phyloP scores from a whole-genome alignment of 1,139 yeast species.

The Scheffersomyces stambukii region DNA sequence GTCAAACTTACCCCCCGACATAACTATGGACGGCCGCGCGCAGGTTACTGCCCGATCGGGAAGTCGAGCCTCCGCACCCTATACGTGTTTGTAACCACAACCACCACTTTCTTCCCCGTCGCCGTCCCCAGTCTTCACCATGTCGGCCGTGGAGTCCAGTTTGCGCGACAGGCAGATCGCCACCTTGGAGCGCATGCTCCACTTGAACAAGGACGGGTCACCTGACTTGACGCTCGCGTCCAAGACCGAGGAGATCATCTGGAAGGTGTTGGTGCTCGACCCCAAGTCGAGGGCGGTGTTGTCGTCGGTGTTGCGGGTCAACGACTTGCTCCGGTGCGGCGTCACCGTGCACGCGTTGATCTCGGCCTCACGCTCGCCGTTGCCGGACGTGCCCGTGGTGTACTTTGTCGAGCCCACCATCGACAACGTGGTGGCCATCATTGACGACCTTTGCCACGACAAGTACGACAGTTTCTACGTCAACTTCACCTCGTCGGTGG shows the following conservation, averaged over 20 bases:
- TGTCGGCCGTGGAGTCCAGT: slow-evolving; percentile 17
- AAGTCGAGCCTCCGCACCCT: too few species aligned
- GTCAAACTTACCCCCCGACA: too few species aligned
- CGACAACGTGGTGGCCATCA: slow-evolving; percentile 64
- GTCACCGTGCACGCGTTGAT: slow-evolving; percentile 84
- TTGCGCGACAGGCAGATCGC: slow-evolving; percentile 34
- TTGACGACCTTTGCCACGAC: slow-evolving; percentile 68
- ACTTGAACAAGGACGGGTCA: slow-evolving; percentile 60
- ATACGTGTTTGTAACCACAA: too few species aligned
- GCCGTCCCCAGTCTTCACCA: too few species aligned
- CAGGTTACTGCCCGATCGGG: too few species aligned
- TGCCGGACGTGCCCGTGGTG: slow-evolving; percentile 92
- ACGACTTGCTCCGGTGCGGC: slow-evolving; percentile 83
- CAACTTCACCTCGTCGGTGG: slow-evolving; percentile 79
- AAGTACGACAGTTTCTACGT: slow-evolving; percentile 76
- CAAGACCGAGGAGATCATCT: slow-evolving; percentile 62
- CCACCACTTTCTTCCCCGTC: too few species aligned
- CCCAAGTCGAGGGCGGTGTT: slow-evolving; percentile 75
- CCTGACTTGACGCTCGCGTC: slow-evolving; percentile 51
- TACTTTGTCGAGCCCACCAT: slow-evolving; percentile 87
- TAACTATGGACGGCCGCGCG: too few species aligned
- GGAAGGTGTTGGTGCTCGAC: slow-evolving; percentile 94
- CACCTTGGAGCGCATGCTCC: slow-evolving; percentile 77
- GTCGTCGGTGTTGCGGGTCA: slow-evolving; percentile 85
- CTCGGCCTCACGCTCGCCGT: slow-evolving; percentile 62